phyloP scores from a whole-genome alignment of 2,329 filamentous ascomycete genomes.

The Pyrenochaeta sp. region DNA sequence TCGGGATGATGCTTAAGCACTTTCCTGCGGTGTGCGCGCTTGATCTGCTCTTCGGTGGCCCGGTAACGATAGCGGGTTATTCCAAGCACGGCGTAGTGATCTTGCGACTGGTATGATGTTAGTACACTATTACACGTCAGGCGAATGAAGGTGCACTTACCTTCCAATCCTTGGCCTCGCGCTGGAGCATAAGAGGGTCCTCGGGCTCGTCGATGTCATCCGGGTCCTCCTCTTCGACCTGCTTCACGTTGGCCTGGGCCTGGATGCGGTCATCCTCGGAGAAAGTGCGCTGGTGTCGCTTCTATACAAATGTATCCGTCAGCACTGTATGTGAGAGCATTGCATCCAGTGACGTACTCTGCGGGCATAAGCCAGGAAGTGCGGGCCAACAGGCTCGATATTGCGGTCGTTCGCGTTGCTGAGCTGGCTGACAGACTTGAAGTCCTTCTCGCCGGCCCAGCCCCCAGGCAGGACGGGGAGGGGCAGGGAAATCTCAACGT shows the following conservation, averaged over 20 bases:
- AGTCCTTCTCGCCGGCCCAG: slow-evolving; percentile 90
- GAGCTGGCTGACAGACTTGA: slow-evolving; percentile 82
- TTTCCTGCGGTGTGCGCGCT: slow-evolving; percentile 99
- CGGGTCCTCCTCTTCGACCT: slow-evolving; percentile 88
- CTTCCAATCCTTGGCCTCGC: slow-evolving; percentile 99
- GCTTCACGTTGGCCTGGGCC: slow-evolving; percentile 93
- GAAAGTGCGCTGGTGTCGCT: slow-evolving; percentile 95
- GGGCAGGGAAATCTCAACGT: slow-evolving; percentile 68
- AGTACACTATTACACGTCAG: neutral
- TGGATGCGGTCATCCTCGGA: slow-evolving; percentile 98
- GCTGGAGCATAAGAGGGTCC: slow-evolving; percentile 88
- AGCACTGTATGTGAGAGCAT: slow-evolving; percentile 12
- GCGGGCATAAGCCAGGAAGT: slow-evolving; percentile 97
- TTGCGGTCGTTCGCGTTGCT: slow-evolving; percentile 82
- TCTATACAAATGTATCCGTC: slow-evolving; percentile 50
- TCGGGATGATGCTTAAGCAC: slow-evolving; percentile 98
- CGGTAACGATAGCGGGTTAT: slow-evolving; percentile 90
- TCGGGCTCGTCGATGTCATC: slow-evolving; percentile 94
- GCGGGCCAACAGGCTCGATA: slow-evolving; percentile 94
- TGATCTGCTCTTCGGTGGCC: slow-evolving; percentile 98
- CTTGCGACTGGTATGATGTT: slow-evolving; percentile 70
- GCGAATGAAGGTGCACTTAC: slow-evolving; percentile 56
- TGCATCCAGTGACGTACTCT: slow-evolving; percentile 65
- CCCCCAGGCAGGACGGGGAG: slow-evolving; percentile 80
- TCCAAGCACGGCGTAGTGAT: slow-evolving; percentile 97